Conservation (phyloP, 2,329 filamentous ascomycete genomes). For the Paraphaeosphaeria minitans region DNA sequence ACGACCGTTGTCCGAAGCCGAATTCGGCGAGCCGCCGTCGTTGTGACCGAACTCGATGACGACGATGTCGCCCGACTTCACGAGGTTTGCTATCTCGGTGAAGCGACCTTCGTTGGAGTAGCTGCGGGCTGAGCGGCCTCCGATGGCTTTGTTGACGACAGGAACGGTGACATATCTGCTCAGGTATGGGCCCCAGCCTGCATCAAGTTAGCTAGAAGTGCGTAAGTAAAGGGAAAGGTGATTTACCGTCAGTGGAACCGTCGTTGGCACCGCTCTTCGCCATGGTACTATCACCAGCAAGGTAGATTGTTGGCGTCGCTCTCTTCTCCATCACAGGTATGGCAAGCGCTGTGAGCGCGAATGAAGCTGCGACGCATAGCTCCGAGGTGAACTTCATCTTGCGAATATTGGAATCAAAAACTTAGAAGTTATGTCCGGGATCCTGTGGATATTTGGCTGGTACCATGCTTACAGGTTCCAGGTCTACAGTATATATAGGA, state of each 20-base stretch:
- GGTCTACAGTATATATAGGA: background rate
- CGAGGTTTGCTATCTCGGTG: slow-evolving; percentile 57
- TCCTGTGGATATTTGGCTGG: background rate
- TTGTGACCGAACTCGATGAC: slow-evolving; percentile 77
- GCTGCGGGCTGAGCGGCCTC: slow-evolving; percentile 68
- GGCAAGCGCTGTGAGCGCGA: slow-evolving; percentile 5
- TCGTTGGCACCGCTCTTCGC: slow-evolving; percentile 39
- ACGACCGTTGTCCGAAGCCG: slow-evolving; percentile 62
- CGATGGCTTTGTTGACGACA: slow-evolving; percentile 70
- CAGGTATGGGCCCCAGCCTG: slow-evolving; percentile 68
- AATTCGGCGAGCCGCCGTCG: slow-evolving; percentile 64
- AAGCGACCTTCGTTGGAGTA: slow-evolving; percentile 72
- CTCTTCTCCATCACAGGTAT: slow-evolving; percentile 5
- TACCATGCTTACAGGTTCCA: background rate
- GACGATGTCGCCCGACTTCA: slow-evolving; percentile 66
- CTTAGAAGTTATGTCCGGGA: background rate
- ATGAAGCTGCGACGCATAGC: background rate
- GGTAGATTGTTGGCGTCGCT: slow-evolving; percentile 54
- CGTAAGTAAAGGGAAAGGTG: slow-evolving; percentile 14
- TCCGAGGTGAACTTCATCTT: slow-evolving; percentile 1
- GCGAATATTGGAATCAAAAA: background rate
- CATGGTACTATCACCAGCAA: slow-evolving; percentile 69
- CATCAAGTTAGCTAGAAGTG: background rate
- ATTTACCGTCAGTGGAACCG: slow-evolving; percentile 52
- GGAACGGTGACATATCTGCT: slow-evolving; percentile 56